A percentile compares a stretch with the other conserved stretches of the same genome.
These are phyloP conservation scores for Uronychia setigera DNA, from an alignment of 73 alveolate species.

Conservation along the genomic window DNA sequence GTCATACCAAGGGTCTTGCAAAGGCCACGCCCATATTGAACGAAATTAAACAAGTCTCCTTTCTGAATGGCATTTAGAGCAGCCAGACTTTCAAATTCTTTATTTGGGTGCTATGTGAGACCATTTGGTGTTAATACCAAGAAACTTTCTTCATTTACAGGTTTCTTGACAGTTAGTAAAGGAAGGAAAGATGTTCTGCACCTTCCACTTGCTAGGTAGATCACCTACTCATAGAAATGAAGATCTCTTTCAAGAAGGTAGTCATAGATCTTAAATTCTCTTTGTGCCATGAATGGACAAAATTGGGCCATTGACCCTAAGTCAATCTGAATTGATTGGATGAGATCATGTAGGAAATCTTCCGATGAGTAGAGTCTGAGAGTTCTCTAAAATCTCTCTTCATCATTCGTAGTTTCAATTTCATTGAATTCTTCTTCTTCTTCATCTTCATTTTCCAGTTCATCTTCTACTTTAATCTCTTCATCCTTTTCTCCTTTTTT, in stretches of 20 bases:
- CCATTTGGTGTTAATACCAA: background rate
- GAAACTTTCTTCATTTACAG: background rate
- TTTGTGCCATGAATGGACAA: background rate
- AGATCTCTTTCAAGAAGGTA: background rate
- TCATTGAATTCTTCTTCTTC: no score
- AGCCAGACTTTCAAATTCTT: constrained; percentile 6
- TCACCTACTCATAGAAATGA: background rate
- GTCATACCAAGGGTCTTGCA: background rate
- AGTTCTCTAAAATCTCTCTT: no score
- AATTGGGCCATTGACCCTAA: no score
- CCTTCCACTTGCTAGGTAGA: constrained; percentile 16
- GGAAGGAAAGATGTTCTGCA: constrained; percentile 1
- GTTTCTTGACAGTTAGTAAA: background rate
- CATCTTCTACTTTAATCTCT: no score
- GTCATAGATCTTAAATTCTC: background rate
- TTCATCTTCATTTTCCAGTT: no score
- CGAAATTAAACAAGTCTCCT: constrained; percentile 7
- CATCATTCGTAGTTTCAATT: no score
- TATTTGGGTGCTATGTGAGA: background rate
- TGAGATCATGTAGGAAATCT: background rate
- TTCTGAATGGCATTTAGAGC: background rate
- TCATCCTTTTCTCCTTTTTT: no score
- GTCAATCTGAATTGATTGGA: background rate
- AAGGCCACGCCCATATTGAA: constrained; percentile 1
- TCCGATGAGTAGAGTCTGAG: background rate